A percentile compares a stretch with the other conserved stretches of the same genome.
Evolutionary conservation across 306 rosid species (phyloP).

Genomic region (Sesbania bispinosa): DNA sequence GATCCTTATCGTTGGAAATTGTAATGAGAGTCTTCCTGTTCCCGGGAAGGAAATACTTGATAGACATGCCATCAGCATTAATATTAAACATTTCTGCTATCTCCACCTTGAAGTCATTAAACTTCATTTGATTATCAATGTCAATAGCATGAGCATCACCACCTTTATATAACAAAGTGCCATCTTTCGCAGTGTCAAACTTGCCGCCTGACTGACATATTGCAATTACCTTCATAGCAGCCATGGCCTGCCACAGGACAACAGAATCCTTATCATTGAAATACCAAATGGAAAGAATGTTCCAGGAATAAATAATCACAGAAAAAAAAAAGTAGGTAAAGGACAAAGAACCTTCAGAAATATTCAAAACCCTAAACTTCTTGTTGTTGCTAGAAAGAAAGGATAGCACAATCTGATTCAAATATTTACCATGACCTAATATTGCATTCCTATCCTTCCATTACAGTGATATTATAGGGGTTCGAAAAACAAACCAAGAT

Average conservation of each 20-base stretch:
- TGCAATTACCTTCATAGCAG: constrained; percentile 60
- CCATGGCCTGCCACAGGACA: constrained; percentile 58
- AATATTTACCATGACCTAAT: neutral
- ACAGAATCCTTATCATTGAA: neutral
- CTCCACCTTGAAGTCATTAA: constrained; percentile 71
- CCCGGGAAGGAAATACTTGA: constrained; percentile 91
- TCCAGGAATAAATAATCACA: neutral
- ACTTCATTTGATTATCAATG: constrained; percentile 68
- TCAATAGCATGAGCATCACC: constrained; percentile 94
- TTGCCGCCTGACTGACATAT: constrained; percentile 95
- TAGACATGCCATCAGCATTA: constrained; percentile 41
- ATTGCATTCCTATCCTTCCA: neutral
- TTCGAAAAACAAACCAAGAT: neutral
- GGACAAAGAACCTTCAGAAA: neutral
- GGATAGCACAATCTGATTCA: neutral
- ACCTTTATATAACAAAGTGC: constrained; percentile 64
- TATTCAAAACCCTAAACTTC: neutral
- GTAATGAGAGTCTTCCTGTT: constrained; percentile 88
- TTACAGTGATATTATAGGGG: neutral
- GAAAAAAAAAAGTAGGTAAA: neutral
- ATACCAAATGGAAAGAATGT: neutral
- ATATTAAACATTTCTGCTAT: constrained; percentile 76
- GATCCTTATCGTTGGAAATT: constrained; percentile 94
- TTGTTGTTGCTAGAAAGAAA: neutral
- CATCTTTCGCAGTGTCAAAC: constrained; percentile 64